Conservation (phyloP, 306 rosid species). For the Inga oerstediana region DNA sequence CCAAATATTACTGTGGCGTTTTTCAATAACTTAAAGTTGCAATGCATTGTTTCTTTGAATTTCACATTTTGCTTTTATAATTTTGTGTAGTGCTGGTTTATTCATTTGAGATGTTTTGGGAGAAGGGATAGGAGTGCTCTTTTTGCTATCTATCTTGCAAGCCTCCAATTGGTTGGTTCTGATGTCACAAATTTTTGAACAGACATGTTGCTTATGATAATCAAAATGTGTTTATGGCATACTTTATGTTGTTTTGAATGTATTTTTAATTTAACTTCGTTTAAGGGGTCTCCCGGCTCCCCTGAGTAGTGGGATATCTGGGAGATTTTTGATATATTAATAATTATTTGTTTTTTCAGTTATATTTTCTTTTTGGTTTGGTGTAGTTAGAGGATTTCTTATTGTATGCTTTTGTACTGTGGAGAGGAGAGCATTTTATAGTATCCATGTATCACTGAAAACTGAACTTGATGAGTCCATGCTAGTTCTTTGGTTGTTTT, state of each 20-base stretch:
- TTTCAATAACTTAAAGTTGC: too few relatives aligned
- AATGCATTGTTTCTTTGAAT: too few relatives aligned
- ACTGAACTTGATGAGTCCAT: not conserved
- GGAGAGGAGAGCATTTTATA: not conserved
- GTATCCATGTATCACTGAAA: not conserved
- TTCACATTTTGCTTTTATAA: too few relatives aligned
- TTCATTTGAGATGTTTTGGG: constrained; percentile 17
- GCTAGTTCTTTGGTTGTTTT: not conserved
- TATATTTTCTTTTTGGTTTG: not conserved
- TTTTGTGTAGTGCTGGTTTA: too few relatives aligned
- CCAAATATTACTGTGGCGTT: too few relatives aligned
- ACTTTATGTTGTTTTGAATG: not conserved
- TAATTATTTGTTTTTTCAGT: not conserved
- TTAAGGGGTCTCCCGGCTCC: not conserved
- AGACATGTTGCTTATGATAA: too few relatives aligned
- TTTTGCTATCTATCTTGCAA: too few relatives aligned
- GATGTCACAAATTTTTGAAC: too few relatives aligned
- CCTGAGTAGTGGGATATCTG: not conserved
- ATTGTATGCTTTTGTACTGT: not conserved
- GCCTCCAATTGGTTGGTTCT: too few relatives aligned
- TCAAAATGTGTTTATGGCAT: too few relatives aligned
- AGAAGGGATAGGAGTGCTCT: too few relatives aligned
- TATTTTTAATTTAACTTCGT: not conserved
- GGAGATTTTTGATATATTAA: not conserved
- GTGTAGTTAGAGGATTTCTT: not conserved